A percentile compares a stretch with the other conserved stretches of the same genome.
phyloP scores from a whole-genome alignment of 768 basidiomycete genomes.

The Suillus hirtellus region DNA sequence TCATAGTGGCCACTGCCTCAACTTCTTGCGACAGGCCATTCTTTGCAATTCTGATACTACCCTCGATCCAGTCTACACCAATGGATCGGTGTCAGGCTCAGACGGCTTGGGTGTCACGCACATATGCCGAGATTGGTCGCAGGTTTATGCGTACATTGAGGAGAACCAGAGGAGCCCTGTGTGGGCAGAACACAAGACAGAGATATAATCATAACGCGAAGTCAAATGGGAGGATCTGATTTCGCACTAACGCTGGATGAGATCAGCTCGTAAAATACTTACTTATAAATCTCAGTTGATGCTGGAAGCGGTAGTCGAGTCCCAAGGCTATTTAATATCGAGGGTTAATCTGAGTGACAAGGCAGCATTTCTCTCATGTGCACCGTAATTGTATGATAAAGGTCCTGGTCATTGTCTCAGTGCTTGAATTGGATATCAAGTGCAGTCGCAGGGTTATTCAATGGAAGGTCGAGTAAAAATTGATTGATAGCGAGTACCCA shows the following conservation, averaged over 20 bases:
- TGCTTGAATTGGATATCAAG: background rate
- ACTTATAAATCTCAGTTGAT: background rate
- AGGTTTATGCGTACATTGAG: conserved; percentile 25
- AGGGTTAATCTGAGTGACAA: background rate
- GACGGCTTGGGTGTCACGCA: conserved; percentile 28
- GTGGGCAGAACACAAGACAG: conserved; percentile 2
- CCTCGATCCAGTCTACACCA: conserved; percentile 37
- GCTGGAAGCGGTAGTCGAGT: background rate
- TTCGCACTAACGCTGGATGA: background rate
- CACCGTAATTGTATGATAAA: background rate
- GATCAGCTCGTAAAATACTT: background rate
- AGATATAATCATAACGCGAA: background rate
- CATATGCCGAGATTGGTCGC: conserved; percentile 32
- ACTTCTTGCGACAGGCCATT: conserved; percentile 43
- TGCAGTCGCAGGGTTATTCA: background rate
- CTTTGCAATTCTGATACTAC: conserved; percentile 45
- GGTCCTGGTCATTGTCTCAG: background rate
- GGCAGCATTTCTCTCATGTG: background rate
- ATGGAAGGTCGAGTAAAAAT: background rate
- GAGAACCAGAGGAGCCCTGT: conserved; percentile 18
- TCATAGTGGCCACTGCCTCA: conserved; percentile 39
- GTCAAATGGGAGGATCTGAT: background rate
- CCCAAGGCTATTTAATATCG: background rate
- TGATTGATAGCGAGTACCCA: background rate
- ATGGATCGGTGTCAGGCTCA: conserved; percentile 15